Percentiles rank a stretch among this genome's conserved stretches.
Conservation (phyloP, 2,329 filamentous ascomycete genomes). For the Penicillium sp. region DNA sequence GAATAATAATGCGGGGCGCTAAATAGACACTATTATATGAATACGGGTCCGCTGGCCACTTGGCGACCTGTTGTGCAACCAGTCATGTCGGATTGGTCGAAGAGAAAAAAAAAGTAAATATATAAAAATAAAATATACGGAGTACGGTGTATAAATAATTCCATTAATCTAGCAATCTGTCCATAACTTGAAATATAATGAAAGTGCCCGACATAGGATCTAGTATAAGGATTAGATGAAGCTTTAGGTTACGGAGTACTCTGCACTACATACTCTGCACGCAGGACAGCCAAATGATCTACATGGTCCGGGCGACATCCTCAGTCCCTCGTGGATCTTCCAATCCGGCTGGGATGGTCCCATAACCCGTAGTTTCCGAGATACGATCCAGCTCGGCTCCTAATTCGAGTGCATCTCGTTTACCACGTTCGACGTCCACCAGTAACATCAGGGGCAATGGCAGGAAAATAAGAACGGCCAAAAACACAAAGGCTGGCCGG, state of each 20-base stretch:
- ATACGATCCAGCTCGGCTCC: conserved; percentile 55
- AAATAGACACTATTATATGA: neutral
- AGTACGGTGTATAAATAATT: no score
- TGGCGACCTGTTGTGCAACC: neutral
- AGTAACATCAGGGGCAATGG: conserved; percentile 84
- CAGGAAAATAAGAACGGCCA: conserved; percentile 80
- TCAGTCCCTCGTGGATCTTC: neutral
- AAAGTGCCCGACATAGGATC: no score
- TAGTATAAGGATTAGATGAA: no score
- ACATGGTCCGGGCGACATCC: neutral
- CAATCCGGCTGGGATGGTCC: conserved; percentile 17
- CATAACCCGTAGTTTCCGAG: conserved; percentile 29
- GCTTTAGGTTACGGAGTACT: no score
- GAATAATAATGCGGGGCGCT: neutral
- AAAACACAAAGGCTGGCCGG: conserved; percentile 87
- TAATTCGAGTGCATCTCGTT: conserved; percentile 67
- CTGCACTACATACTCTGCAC: no score
- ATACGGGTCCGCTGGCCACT: neutral
- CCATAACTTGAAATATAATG: no score
- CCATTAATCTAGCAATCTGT: neutral
- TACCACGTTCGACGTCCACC: conserved; percentile 81
- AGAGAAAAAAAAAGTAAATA: no score
- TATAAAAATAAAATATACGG: no score
- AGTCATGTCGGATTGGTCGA: neutral
- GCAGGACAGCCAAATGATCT: neutral